A percentile compares a stretch with the other conserved stretches of the same genome.
Conservation (phyloP, 1,139 yeast genomes). For the Protomyces pachydermus region DNA sequence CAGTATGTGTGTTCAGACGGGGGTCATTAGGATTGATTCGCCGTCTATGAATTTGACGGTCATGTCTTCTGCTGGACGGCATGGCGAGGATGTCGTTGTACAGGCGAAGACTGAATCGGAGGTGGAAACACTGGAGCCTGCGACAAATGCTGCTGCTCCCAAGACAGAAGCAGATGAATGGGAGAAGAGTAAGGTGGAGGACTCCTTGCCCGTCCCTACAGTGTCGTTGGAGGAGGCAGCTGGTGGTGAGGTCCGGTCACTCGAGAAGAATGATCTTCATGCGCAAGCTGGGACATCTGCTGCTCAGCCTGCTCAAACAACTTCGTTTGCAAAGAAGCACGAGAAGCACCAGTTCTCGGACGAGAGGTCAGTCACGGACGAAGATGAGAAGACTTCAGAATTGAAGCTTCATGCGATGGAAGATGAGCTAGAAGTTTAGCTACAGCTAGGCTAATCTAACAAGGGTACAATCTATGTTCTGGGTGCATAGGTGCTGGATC, state of each 20-base stretch:
- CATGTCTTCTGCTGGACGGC: conserved; percentile 18
- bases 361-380: neutral
- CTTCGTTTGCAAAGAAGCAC: neutral
- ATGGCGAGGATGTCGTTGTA: conserved; percentile 23
- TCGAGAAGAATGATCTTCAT: conserved; percentile 14
- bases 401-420: neutral
- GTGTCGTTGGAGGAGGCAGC: conserved; percentile 2
- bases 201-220: conserved; percentile 2
- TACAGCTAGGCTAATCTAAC: no score
- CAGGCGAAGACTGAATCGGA: neutral
- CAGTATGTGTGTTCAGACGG: conserved; percentile 18
- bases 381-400: neutral
- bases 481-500: no score
- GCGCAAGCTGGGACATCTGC: neutral
- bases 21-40: conserved; percentile 15
- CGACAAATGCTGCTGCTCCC: neutral
- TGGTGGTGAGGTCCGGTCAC: conserved; percentile 13
- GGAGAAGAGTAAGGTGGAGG: no score
- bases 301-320: neutral
- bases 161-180: neutral
- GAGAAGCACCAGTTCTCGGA: neutral
- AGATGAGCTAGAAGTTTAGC: neutral
- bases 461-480: no score
- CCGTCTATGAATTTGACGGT: conserved; percentile 17
- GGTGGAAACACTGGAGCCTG: neutral